A percentile compares a stretch with the other conserved stretches of the same genome.
These are phyloP conservation scores for Kazachstania kunashirensis DNA, from an alignment of 805 yeast species.

Conservation along the genomic window DNA sequence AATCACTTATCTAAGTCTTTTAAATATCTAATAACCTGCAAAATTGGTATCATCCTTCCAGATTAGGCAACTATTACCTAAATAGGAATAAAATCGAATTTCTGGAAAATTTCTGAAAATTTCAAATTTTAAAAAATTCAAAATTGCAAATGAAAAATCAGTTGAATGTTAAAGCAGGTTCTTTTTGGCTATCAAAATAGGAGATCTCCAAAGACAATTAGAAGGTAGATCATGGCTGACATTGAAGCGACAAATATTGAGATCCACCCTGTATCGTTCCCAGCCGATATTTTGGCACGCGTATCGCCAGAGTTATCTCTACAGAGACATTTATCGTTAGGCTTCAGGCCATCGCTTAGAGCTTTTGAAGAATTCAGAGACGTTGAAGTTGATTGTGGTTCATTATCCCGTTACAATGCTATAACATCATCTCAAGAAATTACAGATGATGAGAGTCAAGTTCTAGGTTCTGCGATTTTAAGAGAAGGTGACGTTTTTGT, in stretches of 20 bases:
- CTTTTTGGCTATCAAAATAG: too few relatives aligned
- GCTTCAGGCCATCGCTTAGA: conserved; percentile 68
- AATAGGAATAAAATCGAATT: too few relatives aligned
- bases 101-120: too few relatives aligned
- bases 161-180: too few relatives aligned
- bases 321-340: conserved; percentile 65
- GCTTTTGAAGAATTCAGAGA: conserved; percentile 63
- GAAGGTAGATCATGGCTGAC: too few relatives aligned
- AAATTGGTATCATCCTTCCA: too few relatives aligned
- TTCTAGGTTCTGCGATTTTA: conserved; percentile 60
- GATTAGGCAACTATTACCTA: too few relatives aligned
- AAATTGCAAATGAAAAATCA: too few relatives aligned
- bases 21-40: too few relatives aligned
- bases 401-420: conserved; percentile 26
- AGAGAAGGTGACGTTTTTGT: conserved; percentile 66
- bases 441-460: conserved; percentile 14
- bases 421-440: not conserved
- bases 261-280: conserved; percentile 47
- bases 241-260: conserved; percentile 16
- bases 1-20: too few relatives aligned
- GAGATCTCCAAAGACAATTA: too few relatives aligned
- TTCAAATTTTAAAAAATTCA: too few relatives aligned
- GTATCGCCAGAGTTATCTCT: conserved; percentile 79
- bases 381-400: conserved; percentile 35
- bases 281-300: conserved; percentile 74